A percentile compares a stretch with the other conserved stretches of the same genome.
Conservation (phyloP, 2,329 filamentous ascomycete species). For the Trichoderma sp. region DNA sequence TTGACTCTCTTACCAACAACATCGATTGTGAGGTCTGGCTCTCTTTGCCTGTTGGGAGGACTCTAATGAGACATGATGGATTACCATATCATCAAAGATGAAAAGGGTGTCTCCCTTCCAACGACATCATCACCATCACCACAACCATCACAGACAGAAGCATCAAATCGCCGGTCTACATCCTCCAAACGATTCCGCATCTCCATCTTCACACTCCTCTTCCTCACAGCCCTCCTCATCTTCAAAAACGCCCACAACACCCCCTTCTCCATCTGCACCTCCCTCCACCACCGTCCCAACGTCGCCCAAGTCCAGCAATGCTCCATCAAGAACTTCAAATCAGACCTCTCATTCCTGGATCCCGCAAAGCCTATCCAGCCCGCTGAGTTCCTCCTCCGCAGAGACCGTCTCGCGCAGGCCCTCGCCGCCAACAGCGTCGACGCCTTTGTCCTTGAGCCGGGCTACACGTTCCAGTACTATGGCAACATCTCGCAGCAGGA, state of each 20-base stretch:
- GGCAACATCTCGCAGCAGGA: slow-evolving; percentile 61
- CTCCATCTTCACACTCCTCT: background rate
- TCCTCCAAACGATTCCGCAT: background rate
- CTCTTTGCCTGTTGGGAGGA: background rate
- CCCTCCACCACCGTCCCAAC: background rate
- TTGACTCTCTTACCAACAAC: background rate
- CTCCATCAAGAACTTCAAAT: slow-evolving; percentile 53
- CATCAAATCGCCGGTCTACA: background rate
- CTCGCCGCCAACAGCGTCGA: slow-evolving; percentile 53
- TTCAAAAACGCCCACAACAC: background rate
- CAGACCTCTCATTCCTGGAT: slow-evolving; percentile 53
- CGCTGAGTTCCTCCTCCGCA: slow-evolving; percentile 55
- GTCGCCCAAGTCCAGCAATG: slow-evolving; percentile 41
- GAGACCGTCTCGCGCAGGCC: slow-evolving; percentile 58
- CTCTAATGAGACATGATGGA: background rate
- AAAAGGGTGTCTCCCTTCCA: background rate
- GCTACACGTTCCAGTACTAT: slow-evolving; percentile 64
- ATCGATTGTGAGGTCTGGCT: background rate
- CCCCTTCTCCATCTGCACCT: background rate
- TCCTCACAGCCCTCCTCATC: background rate
- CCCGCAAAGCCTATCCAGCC: slow-evolving; percentile 48
- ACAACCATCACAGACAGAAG: background rate
- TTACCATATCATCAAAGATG: background rate
- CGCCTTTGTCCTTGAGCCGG: slow-evolving; percentile 64
- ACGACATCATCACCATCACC: background rate